These are phyloP conservation scores for Gossypium arboreum DNA, from an alignment of 345 rosid species.

Conservation along the genomic window DNA sequence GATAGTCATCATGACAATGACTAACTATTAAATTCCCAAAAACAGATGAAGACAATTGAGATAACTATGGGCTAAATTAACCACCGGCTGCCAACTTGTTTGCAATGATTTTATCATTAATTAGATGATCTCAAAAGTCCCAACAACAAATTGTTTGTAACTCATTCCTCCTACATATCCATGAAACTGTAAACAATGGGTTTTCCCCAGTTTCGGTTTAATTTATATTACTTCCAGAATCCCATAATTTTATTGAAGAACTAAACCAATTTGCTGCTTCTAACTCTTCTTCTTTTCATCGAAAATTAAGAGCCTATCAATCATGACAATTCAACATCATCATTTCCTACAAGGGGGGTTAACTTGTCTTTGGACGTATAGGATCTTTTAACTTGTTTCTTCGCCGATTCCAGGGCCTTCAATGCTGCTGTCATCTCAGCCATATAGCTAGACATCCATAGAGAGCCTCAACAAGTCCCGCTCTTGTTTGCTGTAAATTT, in stretches of 20 bases:
- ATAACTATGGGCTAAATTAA: background rate
- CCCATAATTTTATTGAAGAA: background rate
- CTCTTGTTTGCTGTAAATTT: too few species aligned
- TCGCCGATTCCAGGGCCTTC: too few species aligned
- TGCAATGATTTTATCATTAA: background rate
- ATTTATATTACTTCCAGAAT: background rate
- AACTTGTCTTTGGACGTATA: too few species aligned
- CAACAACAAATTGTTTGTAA: too few species aligned
- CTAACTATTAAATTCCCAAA: background rate
- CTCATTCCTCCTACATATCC: background rate
- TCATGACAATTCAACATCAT: too few species aligned
- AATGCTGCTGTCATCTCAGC: too few species aligned
- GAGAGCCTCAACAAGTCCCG: too few species aligned
- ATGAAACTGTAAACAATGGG: background rate
- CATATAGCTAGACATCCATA: too few species aligned
- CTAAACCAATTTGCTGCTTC: background rate
- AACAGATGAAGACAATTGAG: background rate
- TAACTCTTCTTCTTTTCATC: background rate
- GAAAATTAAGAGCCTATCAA: too few species aligned
- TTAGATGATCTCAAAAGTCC: background rate
- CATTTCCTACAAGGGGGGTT: too few species aligned
- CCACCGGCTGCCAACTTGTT: slow-evolving; percentile 12
- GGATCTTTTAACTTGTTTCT: too few species aligned
- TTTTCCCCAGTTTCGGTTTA: background rate
- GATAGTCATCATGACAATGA: background rate